A percentile compares a stretch with the other conserved stretches of the same genome.
These are phyloP conservation scores for Brassica carinata DNA, from an alignment of 345 rosid species.

Conservation along the genomic window DNA sequence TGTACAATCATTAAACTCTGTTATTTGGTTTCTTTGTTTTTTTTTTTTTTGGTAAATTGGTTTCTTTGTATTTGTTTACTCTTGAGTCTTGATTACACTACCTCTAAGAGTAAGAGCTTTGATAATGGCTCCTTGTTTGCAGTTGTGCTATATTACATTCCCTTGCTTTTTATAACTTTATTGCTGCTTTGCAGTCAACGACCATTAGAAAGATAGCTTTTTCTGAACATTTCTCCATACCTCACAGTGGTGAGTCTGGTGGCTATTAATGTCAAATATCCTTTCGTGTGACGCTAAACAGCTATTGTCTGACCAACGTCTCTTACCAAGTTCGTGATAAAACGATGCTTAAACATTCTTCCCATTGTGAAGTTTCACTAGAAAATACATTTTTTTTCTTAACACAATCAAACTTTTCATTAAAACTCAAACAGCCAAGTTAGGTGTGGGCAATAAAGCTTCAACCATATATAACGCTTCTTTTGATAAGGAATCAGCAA, in stretches of 20 bases:
- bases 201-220: background rate
- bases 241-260: background rate
- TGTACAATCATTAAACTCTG: background rate
- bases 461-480: too few relatives aligned
- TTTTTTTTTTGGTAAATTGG: background rate
- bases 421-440: too few relatives aligned
- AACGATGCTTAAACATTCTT: too few relatives aligned
- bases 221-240: background rate
- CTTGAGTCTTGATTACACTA: background rate
- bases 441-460: too few relatives aligned
- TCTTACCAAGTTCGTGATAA: background rate
- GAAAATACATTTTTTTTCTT: too few relatives aligned
- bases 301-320: background rate
- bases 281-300: background rate
- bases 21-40: background rate
- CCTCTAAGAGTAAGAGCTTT: background rate
- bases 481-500: too few relatives aligned
- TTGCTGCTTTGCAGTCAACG: background rate
- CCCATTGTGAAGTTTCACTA: too few relatives aligned
- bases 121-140: background rate
- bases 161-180: background rate
- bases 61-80: background rate
- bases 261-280: background rate
- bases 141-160: background rate
- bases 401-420: too few relatives aligned